Evolutionary conservation across 75 land plant species (phyloP), one percentile per base, ranked within the genome.

Genomic region (Larix kaempferi): DNA sequence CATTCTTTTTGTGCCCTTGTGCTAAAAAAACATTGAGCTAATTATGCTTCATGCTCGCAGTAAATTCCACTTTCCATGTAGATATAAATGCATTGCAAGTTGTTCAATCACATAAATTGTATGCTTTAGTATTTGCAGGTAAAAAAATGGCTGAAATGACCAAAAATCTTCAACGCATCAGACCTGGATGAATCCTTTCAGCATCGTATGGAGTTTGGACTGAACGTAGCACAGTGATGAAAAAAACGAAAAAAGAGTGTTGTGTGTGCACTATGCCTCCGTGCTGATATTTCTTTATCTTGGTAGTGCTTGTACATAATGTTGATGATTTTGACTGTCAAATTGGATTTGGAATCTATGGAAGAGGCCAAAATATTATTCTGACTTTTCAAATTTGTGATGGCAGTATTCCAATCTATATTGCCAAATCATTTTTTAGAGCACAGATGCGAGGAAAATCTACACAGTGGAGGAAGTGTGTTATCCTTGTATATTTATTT

Each of bases 241-340:
- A 64, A 65, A 65, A n/a, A 41, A 39, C 1, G 6, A 7, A 41
- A 39, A 6, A 4, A 0, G 6, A 67, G 39, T 17, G 22, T 10
- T 10, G 23, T 16, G 37, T 39, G 72, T 35, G 37, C 21, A 44
- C 21, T 41, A 4, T 69, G 39, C 4, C 7, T 39, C 10, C 16
- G 72, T 69, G 49, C 72, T 69, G 72, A 39, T 44, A 66, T 39
- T 37, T 39, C n/a, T 41, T 69, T 8, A 44, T 44, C 52, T 44
- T 44, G 52, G 72, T 69, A 39, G 49, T 69, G 23, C 13, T 69
- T 69, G 72, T 41, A 69, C 72, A 39, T 44, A 69, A 21, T 69
- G 21, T 69, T 39, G 19, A n/a, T 69, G 72, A 19, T 39, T 69
- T 69, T 39, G 52, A 69, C 72, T 37, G 21, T 39, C 23, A 7